A percentile compares a stretch with the other conserved stretches of the same genome.
These are phyloP conservation scores for Aquilaria sinensis DNA, from an alignment of 345 rosid genomes.

Conservation along the genomic window DNA sequence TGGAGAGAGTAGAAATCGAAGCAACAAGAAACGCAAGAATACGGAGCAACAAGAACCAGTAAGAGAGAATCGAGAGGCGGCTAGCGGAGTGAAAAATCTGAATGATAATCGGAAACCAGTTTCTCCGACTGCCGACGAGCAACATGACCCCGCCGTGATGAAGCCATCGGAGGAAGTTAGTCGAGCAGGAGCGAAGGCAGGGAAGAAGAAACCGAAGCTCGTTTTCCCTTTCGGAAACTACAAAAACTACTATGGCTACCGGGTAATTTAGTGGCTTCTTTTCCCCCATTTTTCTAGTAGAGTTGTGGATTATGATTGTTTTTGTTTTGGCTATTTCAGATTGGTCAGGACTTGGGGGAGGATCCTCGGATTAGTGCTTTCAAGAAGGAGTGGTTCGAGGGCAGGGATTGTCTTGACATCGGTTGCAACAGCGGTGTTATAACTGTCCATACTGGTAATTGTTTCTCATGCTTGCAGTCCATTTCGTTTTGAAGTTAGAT, in stretches of 20 bases:
- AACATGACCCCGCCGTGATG: neutral
- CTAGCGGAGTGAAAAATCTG: neutral
- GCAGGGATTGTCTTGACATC: conserved; percentile 76
- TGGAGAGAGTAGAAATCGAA: neutral
- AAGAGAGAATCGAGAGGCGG: neutral
- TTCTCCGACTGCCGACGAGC: too few relatives aligned
- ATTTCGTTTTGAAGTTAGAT: too few relatives aligned
- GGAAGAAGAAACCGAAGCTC: conserved; percentile 43
- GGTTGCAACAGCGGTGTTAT: conserved; percentile 88
- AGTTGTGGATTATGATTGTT: neutral
- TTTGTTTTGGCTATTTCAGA: conserved; percentile 28
- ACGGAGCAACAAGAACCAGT: neutral
- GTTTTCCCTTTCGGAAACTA: conserved; percentile 76
- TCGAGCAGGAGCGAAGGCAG: conserved; percentile 14
- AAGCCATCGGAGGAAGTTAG: conserved; percentile 4
- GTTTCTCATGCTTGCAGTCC: neutral
- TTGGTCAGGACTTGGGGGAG: conserved; percentile 54
- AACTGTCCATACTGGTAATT: conserved; percentile 69
- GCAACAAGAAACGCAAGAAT: neutral
- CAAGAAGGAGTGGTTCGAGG: conserved; percentile 78
- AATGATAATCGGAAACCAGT: conserved; percentile 3
- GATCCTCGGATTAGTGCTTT: conserved; percentile 81
- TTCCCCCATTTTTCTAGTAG: neutral
- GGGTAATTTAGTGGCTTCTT: conserved; percentile 31
- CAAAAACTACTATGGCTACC: conserved; percentile 84